Conservation (phyloP, 352 stramenopile genomes). For the Phytophthora melonis region DNA sequence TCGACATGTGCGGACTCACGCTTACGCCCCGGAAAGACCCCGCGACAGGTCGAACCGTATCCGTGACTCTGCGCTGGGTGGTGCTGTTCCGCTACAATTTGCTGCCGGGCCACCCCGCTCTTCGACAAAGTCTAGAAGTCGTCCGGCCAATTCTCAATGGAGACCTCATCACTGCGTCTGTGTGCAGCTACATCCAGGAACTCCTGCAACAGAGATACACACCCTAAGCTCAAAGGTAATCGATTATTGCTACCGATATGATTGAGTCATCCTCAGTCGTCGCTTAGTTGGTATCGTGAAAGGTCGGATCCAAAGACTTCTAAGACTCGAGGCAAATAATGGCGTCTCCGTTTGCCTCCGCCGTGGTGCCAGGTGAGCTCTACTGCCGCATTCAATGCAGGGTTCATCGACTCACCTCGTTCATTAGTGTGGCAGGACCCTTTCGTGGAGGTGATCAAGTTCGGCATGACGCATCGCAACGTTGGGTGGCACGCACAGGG, state of each 20-base stretch:
- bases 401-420: neutral
- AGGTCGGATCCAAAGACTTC: slow-evolving; percentile 22
- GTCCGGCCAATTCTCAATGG: slow-evolving; percentile 33
- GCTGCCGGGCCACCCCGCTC: slow-evolving; percentile 14
- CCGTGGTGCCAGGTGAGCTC: slow-evolving; percentile 39
- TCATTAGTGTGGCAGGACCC: slow-evolving; percentile 85
- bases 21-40: slow-evolving; percentile 24
- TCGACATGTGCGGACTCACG: slow-evolving; percentile 16
- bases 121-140: slow-evolving; percentile 16
- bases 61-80: slow-evolving; percentile 25
- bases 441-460: slow-evolving; percentile 89
- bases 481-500: slow-evolving; percentile 67
- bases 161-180: slow-evolving; percentile 29
- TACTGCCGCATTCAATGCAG: neutral
- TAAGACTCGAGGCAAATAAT: slow-evolving; percentile 6
- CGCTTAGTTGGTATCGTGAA: slow-evolving; percentile 22
- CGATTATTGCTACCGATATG: too few species aligned
- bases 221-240: neutral
- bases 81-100: slow-evolving; percentile 29
- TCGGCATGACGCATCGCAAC: slow-evolving; percentile 65
- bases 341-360: slow-evolving; percentile 35
- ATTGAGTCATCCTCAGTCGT: neutral
- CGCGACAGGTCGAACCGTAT: slow-evolving; percentile 1
- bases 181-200: slow-evolving; percentile 30
- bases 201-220: slow-evolving; percentile 17